Base-by-base conservation (phyloP, 2,329 filamentous ascomycete genomes). In the Microdochium bolleyi region DNA sequence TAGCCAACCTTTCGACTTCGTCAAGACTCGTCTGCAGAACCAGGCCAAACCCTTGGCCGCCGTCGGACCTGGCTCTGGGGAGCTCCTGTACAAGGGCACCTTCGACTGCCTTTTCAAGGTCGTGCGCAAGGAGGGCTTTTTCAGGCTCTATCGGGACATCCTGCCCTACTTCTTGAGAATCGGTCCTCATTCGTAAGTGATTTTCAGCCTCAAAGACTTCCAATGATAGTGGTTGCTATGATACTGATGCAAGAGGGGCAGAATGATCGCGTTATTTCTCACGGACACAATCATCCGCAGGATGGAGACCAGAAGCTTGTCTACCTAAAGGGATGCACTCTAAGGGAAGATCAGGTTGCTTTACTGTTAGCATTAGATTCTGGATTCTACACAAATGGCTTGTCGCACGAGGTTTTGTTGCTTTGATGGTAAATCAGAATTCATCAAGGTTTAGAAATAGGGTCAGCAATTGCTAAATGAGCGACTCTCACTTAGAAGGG, bases 11-110 rank as follows among this genome's bases (percentile, higher is more conserved):
- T 88, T 88, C 61, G 85, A 88, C 67, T 88, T 88, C 62, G 78
- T 88, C 69, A 88, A 88, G 77, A 88, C 84, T 22, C 72, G 84
- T 55, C 65, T 88, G 64, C 84, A 87, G 72, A 85, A 85, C 67
- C 84, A 87, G 69, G 77, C 76, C 48, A 77, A 34, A 34, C 30
- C 30, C 30, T 34, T 34, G 8, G 30, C 30, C 30, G 30, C 30
- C 30, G 30, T 34, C 30, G 30, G 30, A 34, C 30, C 30, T 34
- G 30, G 30, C 30, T 34, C 30, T 62, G 83, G 84, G 2, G 70
- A 73, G 51, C 52, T 83, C 54, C 83, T 82, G 27, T 88, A 88
- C 64, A 80, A 77, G 61, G 82, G 83, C 54, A 78, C 86, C 68
- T 60, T 84, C 46, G 81, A 88, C 61, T 87, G 84, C 63, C 83